Base-by-base conservation (phyloP, 2,329 filamentous ascomycete species). In the Dothistroma pini region DNA sequence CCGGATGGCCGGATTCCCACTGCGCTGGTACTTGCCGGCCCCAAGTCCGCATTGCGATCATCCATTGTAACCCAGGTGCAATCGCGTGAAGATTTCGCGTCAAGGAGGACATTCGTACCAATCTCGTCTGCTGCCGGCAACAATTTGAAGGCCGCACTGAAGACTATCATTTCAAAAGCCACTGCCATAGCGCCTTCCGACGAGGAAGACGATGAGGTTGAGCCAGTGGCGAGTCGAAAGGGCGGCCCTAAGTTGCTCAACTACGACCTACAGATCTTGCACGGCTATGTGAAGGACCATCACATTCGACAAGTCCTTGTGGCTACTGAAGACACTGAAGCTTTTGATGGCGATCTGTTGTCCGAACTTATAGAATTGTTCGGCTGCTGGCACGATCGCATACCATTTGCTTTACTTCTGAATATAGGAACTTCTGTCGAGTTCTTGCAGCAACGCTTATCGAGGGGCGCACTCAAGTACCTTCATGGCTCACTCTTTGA, bases 341-440 rank as follows among this genome's bases (percentile, higher is more conserved):
- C 88, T 0, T 93, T 95, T 70, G 90, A 93, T 68, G 85, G 85
- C 52, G 78, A 78, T 32, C 75, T 95, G n/a, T 77, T 96, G 12
- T 86, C 86, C 1, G 89, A 93, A 60, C 71, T 91, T 38, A 82
- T 93, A 51, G 80, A 82, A 41, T 80, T 93, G 5, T 81, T 93
- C 62, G 83, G 83, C 63, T 84, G 82, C 47, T 95, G 90, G 89
- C 82, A 85, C 9, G 84, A 89, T 66, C 87, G 89, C 25, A 89
- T 95, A 52, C 88, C 88, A 0, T 92, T 95, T 65, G 84, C 89
- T 1, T 79, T 92, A 0, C 78, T 96, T 1, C 90, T 95, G 68
- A 90, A 90, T 48, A 84, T 96, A 58, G 90, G 90, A 31, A 95
- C 91, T 0, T 93, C 90, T 1, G 84, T 92, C 35, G 89, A 93